Evolutionary conservation across 495 filamentous ascomycete species (phyloP).

Genomic region (Penicillium longicatenatum): DNA sequence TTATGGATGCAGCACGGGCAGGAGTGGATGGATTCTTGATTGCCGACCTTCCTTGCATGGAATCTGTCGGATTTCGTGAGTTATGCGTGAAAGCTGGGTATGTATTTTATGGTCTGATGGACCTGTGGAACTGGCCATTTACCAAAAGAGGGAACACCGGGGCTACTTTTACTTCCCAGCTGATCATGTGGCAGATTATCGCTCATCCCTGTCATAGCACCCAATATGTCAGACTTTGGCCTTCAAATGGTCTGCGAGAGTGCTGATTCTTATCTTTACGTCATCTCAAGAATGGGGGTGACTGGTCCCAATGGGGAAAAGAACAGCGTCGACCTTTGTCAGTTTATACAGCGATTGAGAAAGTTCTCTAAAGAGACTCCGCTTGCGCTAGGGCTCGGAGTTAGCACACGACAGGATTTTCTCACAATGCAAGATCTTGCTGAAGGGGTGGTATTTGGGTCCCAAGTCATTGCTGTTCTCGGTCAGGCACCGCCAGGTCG

Average conservation of each 20-base stretch:
- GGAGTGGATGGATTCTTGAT: no score
- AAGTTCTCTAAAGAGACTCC: conserved; percentile 75
- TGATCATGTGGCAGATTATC: no score
- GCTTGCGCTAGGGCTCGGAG: conserved; percentile 88
- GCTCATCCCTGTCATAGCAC: conserved; percentile 91
- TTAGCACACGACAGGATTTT: conserved; percentile 90
- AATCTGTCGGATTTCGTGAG: no score
- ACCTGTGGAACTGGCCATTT: no score
- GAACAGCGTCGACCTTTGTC: conserved; percentile 70
- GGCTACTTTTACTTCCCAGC: no score
- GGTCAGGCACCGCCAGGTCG: conserved; percentile 68
- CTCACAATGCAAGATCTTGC: conserved; percentile 76
- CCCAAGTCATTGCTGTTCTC: conserved; percentile 83
- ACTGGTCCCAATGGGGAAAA: conserved; percentile 82
- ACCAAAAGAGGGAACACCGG: no score
- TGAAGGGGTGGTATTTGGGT: conserved; percentile 95
- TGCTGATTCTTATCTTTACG: conserved; percentile 96
- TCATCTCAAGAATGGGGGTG: conserved; percentile 94
- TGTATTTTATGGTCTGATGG: no score
- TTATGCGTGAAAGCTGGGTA: no score
- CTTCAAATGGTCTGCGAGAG: conserved; percentile 94
- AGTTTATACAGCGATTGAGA: conserved; percentile 79
- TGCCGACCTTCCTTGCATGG: no score
- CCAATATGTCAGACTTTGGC: conserved; percentile 79
- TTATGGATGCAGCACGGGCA: no score